Evolutionary conservation across 495 filamentous ascomycete species (phyloP).

Genomic region (Parathielavia hyrcaniae): DNA sequence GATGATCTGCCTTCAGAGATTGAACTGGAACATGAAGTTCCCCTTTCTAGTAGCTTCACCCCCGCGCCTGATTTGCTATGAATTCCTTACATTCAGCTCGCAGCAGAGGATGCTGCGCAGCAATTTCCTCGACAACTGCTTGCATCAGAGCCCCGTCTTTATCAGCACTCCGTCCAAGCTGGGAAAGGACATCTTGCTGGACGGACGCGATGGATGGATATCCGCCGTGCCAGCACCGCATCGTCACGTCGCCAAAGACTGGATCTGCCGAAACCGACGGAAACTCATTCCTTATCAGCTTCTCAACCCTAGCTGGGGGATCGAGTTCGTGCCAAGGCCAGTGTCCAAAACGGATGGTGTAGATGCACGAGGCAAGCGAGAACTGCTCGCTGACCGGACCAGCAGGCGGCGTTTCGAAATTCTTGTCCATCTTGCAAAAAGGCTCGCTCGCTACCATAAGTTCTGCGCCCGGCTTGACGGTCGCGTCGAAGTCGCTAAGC

Average conservation of each 20-base stretch:
- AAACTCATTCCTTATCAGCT: neutral
- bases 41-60: neutral
- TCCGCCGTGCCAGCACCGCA: neutral
- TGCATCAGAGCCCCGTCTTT: neutral
- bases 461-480: too few species aligned
- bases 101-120: neutral
- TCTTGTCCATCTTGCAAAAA: too few species aligned
- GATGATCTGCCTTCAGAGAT: constrained; percentile 2
- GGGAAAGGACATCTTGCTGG: neutral
- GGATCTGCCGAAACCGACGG: neutral
- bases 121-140: neutral
- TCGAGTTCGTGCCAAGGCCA: neutral
- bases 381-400: too few species aligned
- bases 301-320: neutral
- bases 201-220: neutral
- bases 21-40: neutral
- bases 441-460: too few species aligned
- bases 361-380: too few species aligned
- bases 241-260: neutral
- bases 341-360: too few species aligned
- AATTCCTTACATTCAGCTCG: constrained; percentile 4
- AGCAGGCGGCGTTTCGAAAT: too few species aligned
- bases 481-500: too few species aligned
- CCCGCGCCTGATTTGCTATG: neutral
- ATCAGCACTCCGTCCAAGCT: neutral